These are phyloP conservation scores for Lyophyllum decastes DNA, from an alignment of 768 basidiomycete genomes.

Conservation along the genomic window DNA sequence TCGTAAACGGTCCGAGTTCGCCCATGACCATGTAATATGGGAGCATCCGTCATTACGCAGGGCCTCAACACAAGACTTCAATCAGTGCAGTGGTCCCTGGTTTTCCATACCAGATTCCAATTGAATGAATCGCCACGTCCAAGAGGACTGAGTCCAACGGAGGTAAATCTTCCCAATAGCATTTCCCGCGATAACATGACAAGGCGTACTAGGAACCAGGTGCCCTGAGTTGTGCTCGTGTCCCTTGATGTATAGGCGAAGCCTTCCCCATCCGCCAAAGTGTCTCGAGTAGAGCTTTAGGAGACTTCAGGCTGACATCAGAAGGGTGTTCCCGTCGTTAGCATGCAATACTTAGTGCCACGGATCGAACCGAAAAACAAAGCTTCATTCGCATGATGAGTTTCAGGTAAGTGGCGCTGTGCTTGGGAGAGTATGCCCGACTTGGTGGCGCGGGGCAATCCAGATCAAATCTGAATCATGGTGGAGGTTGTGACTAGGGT, in stretches of 20 bases:
- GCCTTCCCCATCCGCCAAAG: background rate
- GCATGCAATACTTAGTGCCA: background rate
- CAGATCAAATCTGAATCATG: no score
- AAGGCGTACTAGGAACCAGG: background rate
- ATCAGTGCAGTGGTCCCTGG: background rate
- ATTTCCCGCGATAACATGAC: background rate
- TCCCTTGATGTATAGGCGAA: background rate
- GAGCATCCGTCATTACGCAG: no score
- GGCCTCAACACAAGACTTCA: no score
- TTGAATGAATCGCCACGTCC: background rate
- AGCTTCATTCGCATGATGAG: no score
- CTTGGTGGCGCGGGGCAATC: no score
- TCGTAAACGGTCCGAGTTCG: no score
- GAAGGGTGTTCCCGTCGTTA: background rate
- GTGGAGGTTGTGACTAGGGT: no score
- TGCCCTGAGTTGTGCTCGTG: background rate
- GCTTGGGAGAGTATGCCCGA: no score
- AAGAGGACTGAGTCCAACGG: background rate
- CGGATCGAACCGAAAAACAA: background rate
- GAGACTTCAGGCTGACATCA: no score
- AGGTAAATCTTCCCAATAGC: slow-evolving; percentile 9
- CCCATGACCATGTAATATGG: no score
- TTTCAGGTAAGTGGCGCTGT: background rate
- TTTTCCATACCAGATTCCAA: background rate
- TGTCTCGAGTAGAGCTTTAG: background rate